Base-by-base conservation (phyloP, 2,329 filamentous ascomycete species). In the Colletotrichum filicis region DNA sequence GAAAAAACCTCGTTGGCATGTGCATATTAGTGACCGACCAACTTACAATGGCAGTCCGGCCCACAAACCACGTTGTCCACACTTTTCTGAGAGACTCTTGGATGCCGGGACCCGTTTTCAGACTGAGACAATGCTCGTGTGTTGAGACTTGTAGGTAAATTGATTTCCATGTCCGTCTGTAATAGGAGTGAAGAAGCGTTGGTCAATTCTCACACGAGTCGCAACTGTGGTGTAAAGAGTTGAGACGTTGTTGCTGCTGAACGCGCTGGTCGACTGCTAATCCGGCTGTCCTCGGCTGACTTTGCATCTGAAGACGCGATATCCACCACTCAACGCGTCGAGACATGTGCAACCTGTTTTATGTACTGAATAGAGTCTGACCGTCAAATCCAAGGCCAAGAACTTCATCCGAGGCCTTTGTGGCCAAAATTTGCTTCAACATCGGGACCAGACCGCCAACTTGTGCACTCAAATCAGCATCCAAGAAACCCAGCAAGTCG, bases 91-190 rank as follows among this genome's bases (percentile, higher is more conserved):
- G 49, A 64, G 30, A 35, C 49, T 55, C 14, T 5, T 30, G 68
- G 58, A 12, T 28, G 58, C 64, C 26, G n/a, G 55, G 56, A 35
- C 66, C 71, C 60, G 66, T 73, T 71, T 71, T 66, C 67, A 61
- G 71, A 73, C 60, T 73, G 71, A 73, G 60, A 71, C 63, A 67
- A 49, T 37, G 24, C 46, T 60, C 42, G 46, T 70, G 58, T 68
- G 63, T 71, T 60, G 56, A 70, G 46, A 73, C 66, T 49, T n/a
- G 42, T 35, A 35, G 9, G 32, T 12, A 9, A 46, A n/a, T 28
- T 30, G 16, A 37, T 49, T 22, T 37, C 37, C 26, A 28, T 56
- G 22, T 46, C 26, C 32, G 35, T 56, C 37, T 9, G 16, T 26
- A 14, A 32, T 35, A 35, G 19, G 19, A n/a, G 30, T 22, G 19